Base-by-base conservation (phyloP, 2,329 filamentous ascomycete species). In the Ustilaginoidea virens region DNA sequence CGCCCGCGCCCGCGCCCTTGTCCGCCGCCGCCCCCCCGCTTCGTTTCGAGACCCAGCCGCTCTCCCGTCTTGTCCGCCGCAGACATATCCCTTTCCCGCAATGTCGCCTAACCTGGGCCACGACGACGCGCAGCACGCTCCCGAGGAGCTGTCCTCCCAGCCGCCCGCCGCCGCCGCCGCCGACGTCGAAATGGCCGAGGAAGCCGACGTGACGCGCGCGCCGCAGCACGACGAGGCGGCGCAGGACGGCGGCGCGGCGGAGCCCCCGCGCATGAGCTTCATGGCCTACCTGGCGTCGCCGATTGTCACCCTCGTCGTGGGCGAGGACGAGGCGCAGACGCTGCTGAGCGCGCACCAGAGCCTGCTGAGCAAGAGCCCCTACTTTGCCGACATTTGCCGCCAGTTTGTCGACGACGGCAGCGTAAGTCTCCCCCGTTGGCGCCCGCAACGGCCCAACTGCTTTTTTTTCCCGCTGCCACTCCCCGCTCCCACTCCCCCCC, bases 331-430 rank as follows among this genome's bases (percentile, higher is more conserved):
- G 5, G 6, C 27, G 4, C 62, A 69, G 42, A 73, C 70, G 7
- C 61, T 73, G 18, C 65, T 94, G 33, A 75, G 72, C 15, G 82
- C 82, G 5, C 86, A 94, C 51, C 78, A 92, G 55, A 74, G 63
- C 3, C 65, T 94, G 16, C 63, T 96, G 20, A 46, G 58, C 8
- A 67, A 75, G 48, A 87, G 81, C 24, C 80, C 83, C 0, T 85
- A 67, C 51, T 82, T 94, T 46, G 60, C 62, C 8, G 66, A 73
- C 14, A 60, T 67, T 5, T 73, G 75, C 45, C 60, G 64, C 8
- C 53, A 65, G 28, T 79, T 85, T 44, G 59, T 60, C 26, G 62
- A 70, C 18, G 67, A 72, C 29, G 64, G 64, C 27, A 66, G 63
- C 33, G 77, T 80, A 53, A 37, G 69, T 58, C n/a, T 4, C 4